Percentiles rank a stretch among this genome's conserved stretches.
These are phyloP conservation scores for Truncatella angustata DNA, from an alignment of 2,329 filamentous ascomycete species.

Conservation along the genomic window DNA sequence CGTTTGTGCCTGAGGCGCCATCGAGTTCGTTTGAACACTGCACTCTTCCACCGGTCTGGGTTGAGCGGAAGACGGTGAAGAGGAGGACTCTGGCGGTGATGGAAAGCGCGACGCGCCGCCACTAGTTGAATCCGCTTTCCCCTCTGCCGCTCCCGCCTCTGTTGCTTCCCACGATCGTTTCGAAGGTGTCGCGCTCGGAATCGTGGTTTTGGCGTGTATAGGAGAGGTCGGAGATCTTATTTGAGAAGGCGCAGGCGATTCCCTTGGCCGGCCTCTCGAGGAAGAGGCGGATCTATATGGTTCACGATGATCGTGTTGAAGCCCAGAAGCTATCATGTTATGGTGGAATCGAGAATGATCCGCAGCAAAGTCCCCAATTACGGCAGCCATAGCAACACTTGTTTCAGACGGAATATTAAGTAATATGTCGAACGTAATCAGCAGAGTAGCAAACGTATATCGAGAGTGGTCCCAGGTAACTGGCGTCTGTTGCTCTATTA, in stretches of 20 bases:
- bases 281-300: conserved; percentile 30
- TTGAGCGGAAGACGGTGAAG: conserved; percentile 40
- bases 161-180: conserved; percentile 28
- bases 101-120: conserved; percentile 48
- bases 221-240: conserved; percentile 22
- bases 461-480: neutral
- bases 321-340: conserved; percentile 61
- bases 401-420: conserved; percentile 7
- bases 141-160: conserved; percentile 14
- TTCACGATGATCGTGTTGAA: conserved; percentile 47
- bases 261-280: conserved; percentile 33
- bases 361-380: conserved; percentile 71
- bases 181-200: conserved; percentile 22
- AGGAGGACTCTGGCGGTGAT: conserved; percentile 55
- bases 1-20: conserved; percentile 43
- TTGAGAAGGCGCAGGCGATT: conserved; percentile 18
- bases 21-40: conserved; percentile 37
- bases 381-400: conserved; percentile 57
- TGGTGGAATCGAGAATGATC: conserved; percentile 65
- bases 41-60: conserved; percentile 39
- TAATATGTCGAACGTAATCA: conserved; percentile 7
- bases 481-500: neutral
- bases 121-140: conserved; percentile 27
- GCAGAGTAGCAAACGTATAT: conserved; percentile 11
- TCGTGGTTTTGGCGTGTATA: conserved; percentile 18